Conservation (phyloP, 495 filamentous ascomycete species). For the Aspergillus biplanus region DNA sequence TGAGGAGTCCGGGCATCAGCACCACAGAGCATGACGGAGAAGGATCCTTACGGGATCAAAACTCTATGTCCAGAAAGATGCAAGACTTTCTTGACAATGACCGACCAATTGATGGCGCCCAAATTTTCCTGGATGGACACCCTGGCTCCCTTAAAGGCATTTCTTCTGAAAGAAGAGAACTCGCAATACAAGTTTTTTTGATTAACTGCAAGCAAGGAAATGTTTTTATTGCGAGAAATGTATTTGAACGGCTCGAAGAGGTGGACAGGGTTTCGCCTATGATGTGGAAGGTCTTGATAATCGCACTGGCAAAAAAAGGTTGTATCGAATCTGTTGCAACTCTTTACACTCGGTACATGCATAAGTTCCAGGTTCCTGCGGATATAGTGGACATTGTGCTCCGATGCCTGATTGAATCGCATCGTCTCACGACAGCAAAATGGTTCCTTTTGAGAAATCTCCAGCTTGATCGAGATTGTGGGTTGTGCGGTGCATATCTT, state of each 20-base stretch:
- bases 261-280: conserved; percentile 35
- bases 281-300: conserved; percentile 47
- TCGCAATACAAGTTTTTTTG: conserved; percentile 38
- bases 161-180: conserved; percentile 35
- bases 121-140: conserved; percentile 40
- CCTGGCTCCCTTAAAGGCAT: conserved; percentile 25
- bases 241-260: conserved; percentile 44
- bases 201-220: conserved; percentile 46
- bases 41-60: not conserved
- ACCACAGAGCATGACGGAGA: not conserved
- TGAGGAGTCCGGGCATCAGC: not conserved
- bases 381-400: conserved; percentile 45
- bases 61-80: conserved; percentile 17
- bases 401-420: conserved; percentile 46
- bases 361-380: conserved; percentile 31
- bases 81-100: conserved; percentile 26
- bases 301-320: conserved; percentile 44
- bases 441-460: conserved; percentile 39
- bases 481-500: conserved; percentile 45
- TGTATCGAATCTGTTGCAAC: conserved; percentile 43
- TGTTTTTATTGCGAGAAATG: conserved; percentile 41
- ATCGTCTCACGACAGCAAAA: conserved; percentile 41
- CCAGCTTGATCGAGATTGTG: conserved; percentile 38
- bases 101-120: conserved; percentile 43
- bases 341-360: conserved; percentile 38